A percentile compares a stretch with the other conserved stretches of the same genome.
These are phyloP conservation scores for Paracamarosporium sp. DNA, from an alignment of 2,329 filamentous ascomycete species.

Conservation along the genomic window DNA sequence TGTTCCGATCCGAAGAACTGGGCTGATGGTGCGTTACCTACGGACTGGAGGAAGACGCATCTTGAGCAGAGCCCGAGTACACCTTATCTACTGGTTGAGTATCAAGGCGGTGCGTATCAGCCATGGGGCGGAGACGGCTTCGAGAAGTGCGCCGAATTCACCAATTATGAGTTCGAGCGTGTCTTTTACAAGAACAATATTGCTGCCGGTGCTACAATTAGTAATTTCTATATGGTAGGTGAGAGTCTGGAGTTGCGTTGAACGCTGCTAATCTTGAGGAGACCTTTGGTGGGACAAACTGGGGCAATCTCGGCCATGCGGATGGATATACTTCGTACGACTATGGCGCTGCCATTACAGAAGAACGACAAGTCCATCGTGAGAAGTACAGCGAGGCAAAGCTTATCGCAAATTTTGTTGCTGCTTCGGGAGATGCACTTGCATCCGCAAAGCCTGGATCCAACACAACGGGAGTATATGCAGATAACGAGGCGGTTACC, in stretches of 20 bases:
- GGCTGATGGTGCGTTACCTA: slow-evolving; percentile 62
- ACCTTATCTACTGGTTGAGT: slow-evolving; percentile 66
- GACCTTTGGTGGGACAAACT: slow-evolving; percentile 80
- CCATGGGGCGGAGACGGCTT: slow-evolving; percentile 75
- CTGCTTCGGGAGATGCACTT: slow-evolving; percentile 69
- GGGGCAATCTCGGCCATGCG: slow-evolving; percentile 76
- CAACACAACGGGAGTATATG: slow-evolving; percentile 24
- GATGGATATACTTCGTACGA: slow-evolving; percentile 63
- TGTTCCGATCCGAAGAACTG: slow-evolving; percentile 66
- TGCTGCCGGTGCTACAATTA: slow-evolving; percentile 67
- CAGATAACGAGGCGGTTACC: slow-evolving; percentile 54
- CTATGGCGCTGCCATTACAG: slow-evolving; percentile 68
- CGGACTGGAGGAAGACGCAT: slow-evolving; percentile 60
- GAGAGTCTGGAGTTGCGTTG: not conserved
- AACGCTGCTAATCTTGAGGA: slow-evolving; percentile 8
- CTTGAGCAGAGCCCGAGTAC: slow-evolving; percentile 66
- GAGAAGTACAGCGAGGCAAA: slow-evolving; percentile 83
- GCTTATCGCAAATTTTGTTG: slow-evolving; percentile 74
- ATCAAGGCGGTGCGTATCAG: slow-evolving; percentile 73
- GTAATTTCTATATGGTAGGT: slow-evolving; percentile 73
- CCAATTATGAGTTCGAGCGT: slow-evolving; percentile 74
- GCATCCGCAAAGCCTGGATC: slow-evolving; percentile 54
- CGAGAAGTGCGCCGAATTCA: slow-evolving; percentile 66
- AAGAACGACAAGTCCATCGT: slow-evolving; percentile 69
- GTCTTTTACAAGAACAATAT: slow-evolving; percentile 80